Evolutionary conservation across 1,139 yeast species (phyloP).

Genomic region (Geotrichum candidum): DNA sequence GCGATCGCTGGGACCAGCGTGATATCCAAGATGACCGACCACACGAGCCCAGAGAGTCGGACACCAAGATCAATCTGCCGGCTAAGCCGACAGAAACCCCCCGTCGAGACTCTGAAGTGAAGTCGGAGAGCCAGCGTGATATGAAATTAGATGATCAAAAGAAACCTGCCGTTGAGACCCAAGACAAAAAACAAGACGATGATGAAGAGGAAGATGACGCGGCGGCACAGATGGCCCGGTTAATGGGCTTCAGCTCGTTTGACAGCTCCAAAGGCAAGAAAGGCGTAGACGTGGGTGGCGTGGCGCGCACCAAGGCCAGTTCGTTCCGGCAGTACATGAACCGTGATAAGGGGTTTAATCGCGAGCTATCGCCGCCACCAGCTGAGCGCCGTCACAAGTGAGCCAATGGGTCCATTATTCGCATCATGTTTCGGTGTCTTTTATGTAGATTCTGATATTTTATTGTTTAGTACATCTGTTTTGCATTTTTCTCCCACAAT

Average conservation of each 20-base stretch:
- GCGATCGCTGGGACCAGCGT: neutral
- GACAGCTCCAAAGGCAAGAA: constrained; percentile 57
- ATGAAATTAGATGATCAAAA: constrained; percentile 28
- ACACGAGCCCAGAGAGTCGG: neutral
- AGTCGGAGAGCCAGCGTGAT: neutral
- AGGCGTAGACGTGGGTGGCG: constrained; percentile 42
- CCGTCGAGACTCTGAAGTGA: neutral
- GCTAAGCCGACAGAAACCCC: neutral
- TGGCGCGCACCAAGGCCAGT: constrained; percentile 38
- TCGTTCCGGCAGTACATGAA: constrained; percentile 66
- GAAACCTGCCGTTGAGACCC: neutral
- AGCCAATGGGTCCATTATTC: neutral
- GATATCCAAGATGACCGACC: neutral
- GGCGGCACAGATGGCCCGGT: constrained; percentile 32
- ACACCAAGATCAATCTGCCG: neutral
- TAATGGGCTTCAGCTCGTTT: constrained; percentile 66
- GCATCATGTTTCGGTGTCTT: neutral
- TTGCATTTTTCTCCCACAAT: neutral
- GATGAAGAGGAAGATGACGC: constrained; percentile 23
- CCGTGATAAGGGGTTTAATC: constrained; percentile 53
- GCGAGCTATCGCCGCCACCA: constrained; percentile 49
- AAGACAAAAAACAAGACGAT: constrained; percentile 29
- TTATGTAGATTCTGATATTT: neutral
- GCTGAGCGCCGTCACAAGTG: constrained; percentile 11
- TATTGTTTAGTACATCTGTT: neutral